Percentiles rank a stretch among this genome's conserved stretches.
Evolutionary conservation across 345 rosid genomes (phyloP).

Genomic region (Lepidium aucheri): DNA sequence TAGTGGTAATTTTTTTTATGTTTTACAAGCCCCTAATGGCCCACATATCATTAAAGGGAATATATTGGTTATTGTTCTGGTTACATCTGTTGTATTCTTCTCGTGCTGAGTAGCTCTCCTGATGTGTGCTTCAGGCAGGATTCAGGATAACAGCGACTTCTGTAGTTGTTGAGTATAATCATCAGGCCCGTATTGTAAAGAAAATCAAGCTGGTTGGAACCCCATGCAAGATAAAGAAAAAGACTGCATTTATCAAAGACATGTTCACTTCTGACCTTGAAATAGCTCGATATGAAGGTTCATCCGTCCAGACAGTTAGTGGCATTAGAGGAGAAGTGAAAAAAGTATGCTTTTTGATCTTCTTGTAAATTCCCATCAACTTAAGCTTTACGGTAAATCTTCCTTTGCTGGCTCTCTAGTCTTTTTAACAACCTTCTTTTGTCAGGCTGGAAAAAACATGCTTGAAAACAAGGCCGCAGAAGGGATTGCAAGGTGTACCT

Average conservation of each 20-base stretch:
- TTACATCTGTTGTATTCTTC: neutral
- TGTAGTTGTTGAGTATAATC: conserved; percentile 70
- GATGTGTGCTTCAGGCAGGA: conserved; percentile 44
- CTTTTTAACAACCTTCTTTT: neutral
- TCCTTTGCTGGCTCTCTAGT: neutral
- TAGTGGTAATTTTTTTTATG: neutral
- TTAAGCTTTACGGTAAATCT: neutral
- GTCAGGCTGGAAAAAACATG: conserved; percentile 78
- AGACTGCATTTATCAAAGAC: conserved; percentile 75
- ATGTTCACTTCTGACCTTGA: conserved; percentile 98
- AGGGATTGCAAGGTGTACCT: conserved; percentile 91
- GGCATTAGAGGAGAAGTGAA: conserved; percentile 93
- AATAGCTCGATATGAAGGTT: conserved; percentile 84
- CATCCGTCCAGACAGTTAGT: conserved; percentile 77
- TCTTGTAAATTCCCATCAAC: neutral
- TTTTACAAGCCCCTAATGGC: neutral
- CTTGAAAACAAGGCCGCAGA: conserved; percentile 63
- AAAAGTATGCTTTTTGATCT: conserved; percentile 44
- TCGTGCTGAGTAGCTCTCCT: conserved; percentile 15
- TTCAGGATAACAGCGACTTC: conserved; percentile 88
- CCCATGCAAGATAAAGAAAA: conserved; percentile 86
- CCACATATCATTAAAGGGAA: neutral
- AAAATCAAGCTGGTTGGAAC: conserved; percentile 83
- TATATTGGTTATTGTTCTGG: neutral
- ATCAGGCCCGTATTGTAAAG: conserved; percentile 65